Evolutionary conservation across 805 yeast species (phyloP).

Genomic region (Monosporozyma solicola): DNA sequence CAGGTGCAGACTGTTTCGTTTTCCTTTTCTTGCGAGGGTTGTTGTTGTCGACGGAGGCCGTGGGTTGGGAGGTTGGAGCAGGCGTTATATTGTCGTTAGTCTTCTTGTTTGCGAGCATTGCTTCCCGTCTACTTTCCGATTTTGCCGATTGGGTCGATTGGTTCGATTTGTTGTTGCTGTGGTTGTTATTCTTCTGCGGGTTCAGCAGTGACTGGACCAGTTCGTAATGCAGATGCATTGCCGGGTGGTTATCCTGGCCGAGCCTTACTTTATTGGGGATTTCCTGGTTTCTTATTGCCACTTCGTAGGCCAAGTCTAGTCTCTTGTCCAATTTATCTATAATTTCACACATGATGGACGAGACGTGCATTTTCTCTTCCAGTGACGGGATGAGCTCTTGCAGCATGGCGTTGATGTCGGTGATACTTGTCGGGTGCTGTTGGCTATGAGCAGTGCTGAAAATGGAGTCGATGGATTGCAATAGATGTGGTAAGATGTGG

Average conservation of each 20-base stretch:
- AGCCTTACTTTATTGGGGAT: slow-evolving; percentile 70
- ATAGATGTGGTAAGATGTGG: slow-evolving; percentile 58
- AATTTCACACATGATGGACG: slow-evolving; percentile 79
- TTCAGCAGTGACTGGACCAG: slow-evolving; percentile 21
- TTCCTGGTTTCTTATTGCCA: slow-evolving; percentile 59
- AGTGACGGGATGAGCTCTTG: slow-evolving; percentile 79
- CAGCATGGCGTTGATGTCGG: slow-evolving; percentile 34
- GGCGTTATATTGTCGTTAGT: slow-evolving; percentile 5
- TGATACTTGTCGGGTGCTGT: slow-evolving; percentile 19
- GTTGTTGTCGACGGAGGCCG: neutral
- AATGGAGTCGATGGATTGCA: slow-evolving; percentile 27
- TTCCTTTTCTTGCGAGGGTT: neutral
- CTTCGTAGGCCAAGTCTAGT: slow-evolving; percentile 70
- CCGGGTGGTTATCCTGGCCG: slow-evolving; percentile 84
- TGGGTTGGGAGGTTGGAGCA: too few species aligned
- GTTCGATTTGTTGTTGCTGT: too few species aligned
- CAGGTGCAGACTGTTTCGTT: neutral
- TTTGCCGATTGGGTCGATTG: slow-evolving; percentile 65
- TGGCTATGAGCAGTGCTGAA: slow-evolving; percentile 7
- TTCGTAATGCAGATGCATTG: slow-evolving; percentile 44
- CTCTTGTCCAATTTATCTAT: slow-evolving; percentile 59
- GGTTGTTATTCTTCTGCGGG: slow-evolving; percentile 9
- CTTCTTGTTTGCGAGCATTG: slow-evolving; percentile 65
- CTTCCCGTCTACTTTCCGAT: slow-evolving; percentile 83
- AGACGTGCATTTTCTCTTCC: slow-evolving; percentile 96